Evolutionary conservation across 176 grass and related monocot genomes (phyloP).

Genomic region (Chrysopogon serrulatus): DNA sequence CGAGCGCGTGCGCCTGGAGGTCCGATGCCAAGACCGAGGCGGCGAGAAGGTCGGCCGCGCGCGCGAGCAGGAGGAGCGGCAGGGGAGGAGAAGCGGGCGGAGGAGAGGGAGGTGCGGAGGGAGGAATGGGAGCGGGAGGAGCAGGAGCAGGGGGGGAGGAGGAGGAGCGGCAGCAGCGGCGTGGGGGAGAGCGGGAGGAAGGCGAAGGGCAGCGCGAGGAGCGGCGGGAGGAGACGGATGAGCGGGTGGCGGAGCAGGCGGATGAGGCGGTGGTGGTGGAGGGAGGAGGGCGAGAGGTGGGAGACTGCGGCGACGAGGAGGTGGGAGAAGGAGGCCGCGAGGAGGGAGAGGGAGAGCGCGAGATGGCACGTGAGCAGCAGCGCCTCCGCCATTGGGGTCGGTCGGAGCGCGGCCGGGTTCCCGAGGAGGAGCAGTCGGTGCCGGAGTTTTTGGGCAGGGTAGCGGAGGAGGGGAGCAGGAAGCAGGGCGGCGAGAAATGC

Average conservation of each 20-base stretch:
- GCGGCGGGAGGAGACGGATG: slow-evolving; percentile 18
- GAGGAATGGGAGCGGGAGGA: slow-evolving; percentile 25
- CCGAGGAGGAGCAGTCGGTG: background rate
- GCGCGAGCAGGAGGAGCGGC: slow-evolving; percentile 25
- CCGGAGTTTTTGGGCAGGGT: background rate
- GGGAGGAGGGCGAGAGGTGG: slow-evolving; percentile 8
- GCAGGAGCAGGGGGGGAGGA: slow-evolving; percentile 35
- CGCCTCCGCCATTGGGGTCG: slow-evolving; percentile 26
- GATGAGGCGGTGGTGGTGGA: background rate
- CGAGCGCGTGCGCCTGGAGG: slow-evolving; percentile 45
- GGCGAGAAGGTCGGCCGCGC: slow-evolving; percentile 15
- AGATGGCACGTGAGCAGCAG: slow-evolving; percentile 32
- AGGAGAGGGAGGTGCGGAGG: background rate
- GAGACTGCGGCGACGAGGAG: slow-evolving; percentile 8
- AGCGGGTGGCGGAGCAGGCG: slow-evolving; percentile 28
- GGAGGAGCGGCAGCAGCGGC: slow-evolving; percentile 29
- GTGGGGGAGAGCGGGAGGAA: slow-evolving; percentile 18
- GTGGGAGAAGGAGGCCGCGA: slow-evolving; percentile 13
- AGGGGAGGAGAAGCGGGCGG: slow-evolving; percentile 23
- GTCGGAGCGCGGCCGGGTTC: background rate
- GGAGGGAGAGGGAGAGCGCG: slow-evolving; percentile 20
- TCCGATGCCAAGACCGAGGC: slow-evolving; percentile 26
- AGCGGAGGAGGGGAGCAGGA: background rate
- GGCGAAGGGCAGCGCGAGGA: slow-evolving; percentile 19
- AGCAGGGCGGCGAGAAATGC: slow-evolving; percentile 11